These are phyloP conservation scores for Mucor piriformis DNA, from an alignment of 371 early-diverging fungal species.

Conservation along the genomic window DNA sequence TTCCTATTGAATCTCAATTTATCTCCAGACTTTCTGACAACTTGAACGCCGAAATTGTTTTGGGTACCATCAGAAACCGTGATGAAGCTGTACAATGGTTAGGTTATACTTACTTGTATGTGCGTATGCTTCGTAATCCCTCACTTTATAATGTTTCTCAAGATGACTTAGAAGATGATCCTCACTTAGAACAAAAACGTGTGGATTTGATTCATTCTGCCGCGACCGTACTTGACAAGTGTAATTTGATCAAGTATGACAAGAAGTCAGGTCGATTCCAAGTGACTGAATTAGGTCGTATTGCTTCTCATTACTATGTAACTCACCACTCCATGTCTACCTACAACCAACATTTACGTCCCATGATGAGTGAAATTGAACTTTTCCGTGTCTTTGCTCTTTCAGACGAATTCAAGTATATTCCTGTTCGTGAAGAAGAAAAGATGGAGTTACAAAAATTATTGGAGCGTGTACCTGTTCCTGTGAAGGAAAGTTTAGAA, in stretches of 20 bases:
- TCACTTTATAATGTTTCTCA: slow-evolving; percentile 76
- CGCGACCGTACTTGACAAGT: slow-evolving; percentile 82
- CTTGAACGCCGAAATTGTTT: slow-evolving; percentile 97
- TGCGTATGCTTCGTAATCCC: slow-evolving; percentile 94
- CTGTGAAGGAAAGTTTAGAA: slow-evolving; percentile 89
- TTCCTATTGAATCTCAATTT: slow-evolving; percentile 98
- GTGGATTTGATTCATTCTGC: slow-evolving; percentile 91
- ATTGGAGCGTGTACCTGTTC: slow-evolving; percentile 93
- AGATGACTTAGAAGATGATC: slow-evolving; percentile 82
- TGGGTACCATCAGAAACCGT: slow-evolving; percentile 88
- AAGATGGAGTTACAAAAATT: slow-evolving; percentile 90
- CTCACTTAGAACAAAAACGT: slow-evolving; percentile 84
- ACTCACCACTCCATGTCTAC: slow-evolving; percentile 88
- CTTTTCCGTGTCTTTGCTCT: slow-evolving; percentile 89
- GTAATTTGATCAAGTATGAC: slow-evolving; percentile 92
- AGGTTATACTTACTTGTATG: slow-evolving; percentile 95
- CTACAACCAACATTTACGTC: slow-evolving; percentile 92
- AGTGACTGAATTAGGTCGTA: slow-evolving; percentile 92
- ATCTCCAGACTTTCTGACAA: slow-evolving; percentile 88
- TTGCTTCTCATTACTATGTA: slow-evolving; percentile 96
- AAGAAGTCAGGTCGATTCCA: slow-evolving; percentile 86
- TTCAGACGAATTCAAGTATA: slow-evolving; percentile 92
- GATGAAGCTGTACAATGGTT: slow-evolving; percentile 97
- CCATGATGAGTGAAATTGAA: slow-evolving; percentile 91
- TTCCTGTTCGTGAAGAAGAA: slow-evolving; percentile 96